Conservation (phyloP, 768 basidiomycete genomes). For the Dioszegia hungarica region DNA sequence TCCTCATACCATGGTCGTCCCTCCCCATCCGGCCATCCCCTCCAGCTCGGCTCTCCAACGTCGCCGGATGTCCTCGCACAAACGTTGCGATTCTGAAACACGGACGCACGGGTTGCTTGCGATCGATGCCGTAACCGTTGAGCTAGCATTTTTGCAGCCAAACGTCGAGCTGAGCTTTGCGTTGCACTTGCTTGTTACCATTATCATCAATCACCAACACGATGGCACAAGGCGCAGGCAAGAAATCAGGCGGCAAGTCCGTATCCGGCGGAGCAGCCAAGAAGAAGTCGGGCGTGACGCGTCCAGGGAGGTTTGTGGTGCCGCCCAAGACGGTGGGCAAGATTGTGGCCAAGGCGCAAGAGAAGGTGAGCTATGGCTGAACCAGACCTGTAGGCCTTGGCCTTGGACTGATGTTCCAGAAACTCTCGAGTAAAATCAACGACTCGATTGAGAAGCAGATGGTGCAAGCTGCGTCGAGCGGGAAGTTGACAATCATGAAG, state of each 20-base stretch:
- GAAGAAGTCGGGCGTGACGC: slow-evolving; percentile 3
- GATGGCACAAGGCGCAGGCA: slow-evolving; percentile 9
- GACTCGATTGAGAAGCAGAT: slow-evolving; percentile 87
- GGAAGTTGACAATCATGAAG: slow-evolving; percentile 84
- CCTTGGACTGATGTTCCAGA: slow-evolving; percentile 52
- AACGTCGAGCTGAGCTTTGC: no score
- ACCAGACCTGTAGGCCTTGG: not conserved
- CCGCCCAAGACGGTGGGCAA: not conserved
- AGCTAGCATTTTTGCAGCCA: not conserved
- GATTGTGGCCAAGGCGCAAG: slow-evolving; percentile 4
- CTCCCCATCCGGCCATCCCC: no score
- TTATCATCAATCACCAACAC: not conserved
- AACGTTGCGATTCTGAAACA: no score
- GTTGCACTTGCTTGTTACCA: no score
- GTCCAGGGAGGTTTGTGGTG: not conserved
- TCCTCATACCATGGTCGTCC: no score
- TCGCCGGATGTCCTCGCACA: no score
- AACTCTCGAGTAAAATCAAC: slow-evolving; percentile 83
- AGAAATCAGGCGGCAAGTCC: not conserved
- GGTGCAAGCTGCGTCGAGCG: slow-evolving; percentile 79
- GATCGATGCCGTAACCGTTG: not conserved
- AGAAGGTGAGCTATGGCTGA: slow-evolving; percentile 1
- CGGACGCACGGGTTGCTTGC: no score
- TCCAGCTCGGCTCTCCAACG: no score
- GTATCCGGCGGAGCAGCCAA: slow-evolving; percentile 2